phyloP scores from a whole-genome alignment of 257 asterid genomes.

The Fraxinus quadrangulata region DNA sequence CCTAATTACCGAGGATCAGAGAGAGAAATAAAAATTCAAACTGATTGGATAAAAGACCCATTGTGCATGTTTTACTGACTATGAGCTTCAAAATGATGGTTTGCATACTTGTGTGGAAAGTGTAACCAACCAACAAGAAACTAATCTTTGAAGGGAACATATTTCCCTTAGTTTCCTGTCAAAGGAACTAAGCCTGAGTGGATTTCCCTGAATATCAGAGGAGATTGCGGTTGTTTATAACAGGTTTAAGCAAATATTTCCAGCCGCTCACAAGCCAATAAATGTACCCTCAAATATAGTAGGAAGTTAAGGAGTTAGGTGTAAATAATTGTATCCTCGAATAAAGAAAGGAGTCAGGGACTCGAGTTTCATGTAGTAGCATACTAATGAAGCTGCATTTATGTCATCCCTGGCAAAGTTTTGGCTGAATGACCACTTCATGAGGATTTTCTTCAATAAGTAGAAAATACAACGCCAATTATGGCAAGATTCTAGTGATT shows the following conservation, averaged over 20 bases:
- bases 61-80: neutral
- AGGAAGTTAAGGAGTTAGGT: neutral
- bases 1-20: neutral
- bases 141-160: neutral
- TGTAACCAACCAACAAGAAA: neutral
- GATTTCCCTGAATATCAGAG: neutral
- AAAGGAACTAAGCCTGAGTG: neutral
- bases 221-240: neutral
- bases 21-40: neutral
- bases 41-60: neutral
- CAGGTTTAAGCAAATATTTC: neutral
- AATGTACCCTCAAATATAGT: neutral
- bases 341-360: neutral
- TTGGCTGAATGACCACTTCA: too few species aligned
- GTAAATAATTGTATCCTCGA: neutral
- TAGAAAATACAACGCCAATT: too few species aligned
- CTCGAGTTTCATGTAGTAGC: neutral
- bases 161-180: neutral
- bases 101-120: neutral
- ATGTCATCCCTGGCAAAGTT: neutral
- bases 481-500: too few species aligned
- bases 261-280: neutral
- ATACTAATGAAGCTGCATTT: too few species aligned
- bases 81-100: neutral
- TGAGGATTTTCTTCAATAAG: too few species aligned